Evolutionary conservation across 2,329 filamentous ascomycete species (phyloP), one percentile per base, ranked within the genome.

Genomic region (Aspergillus sp.): DNA sequence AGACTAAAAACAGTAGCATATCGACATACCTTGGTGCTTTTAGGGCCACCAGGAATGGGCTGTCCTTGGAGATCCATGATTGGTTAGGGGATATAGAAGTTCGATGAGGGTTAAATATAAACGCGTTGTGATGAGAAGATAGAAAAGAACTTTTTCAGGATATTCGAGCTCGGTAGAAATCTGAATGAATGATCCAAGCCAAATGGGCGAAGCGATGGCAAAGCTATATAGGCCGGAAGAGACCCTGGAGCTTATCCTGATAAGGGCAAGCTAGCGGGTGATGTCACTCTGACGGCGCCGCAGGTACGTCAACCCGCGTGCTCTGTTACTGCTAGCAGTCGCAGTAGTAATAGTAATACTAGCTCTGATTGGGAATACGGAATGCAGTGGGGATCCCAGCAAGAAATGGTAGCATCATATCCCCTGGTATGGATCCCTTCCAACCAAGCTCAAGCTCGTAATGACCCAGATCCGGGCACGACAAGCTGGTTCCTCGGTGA

Each of bases 31-130:
- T 71, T 71, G 30, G 60, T 68, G 54, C 65, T 63, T 50, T 56
- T 55, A 42, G 49, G 42, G 33, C 59, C 59, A 35, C 52, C 52
- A 49, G 59, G 55, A 40, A 68, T 57, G 41, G 64, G 67, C 33
- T 54, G 63, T 51, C 67, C 67, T 61, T 69, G 67, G 40, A 69
- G 57, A 62, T 69, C 65, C 68, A 70, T 70, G 43, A 41, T 63
- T 70, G 43, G 38, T 63, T 46, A 47, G 46, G 26, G 46, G 38
- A 8, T 41, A 39, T n/a, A 29, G 3, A 39, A 27, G 7, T 9
- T 44, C 19, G 29, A 48, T 8, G 8, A 32, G 30, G 30, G 6
- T 32, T 32, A 32, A 2, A 32, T 34, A 38, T 40, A 35, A 26
- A 38, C 5, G 39, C 29, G 12, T 47, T 42, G 32, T 41, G 47